Evolutionary conservation across 2,329 filamentous ascomycete genomes (phyloP).

Genomic region (Exserohilum turcica): DNA sequence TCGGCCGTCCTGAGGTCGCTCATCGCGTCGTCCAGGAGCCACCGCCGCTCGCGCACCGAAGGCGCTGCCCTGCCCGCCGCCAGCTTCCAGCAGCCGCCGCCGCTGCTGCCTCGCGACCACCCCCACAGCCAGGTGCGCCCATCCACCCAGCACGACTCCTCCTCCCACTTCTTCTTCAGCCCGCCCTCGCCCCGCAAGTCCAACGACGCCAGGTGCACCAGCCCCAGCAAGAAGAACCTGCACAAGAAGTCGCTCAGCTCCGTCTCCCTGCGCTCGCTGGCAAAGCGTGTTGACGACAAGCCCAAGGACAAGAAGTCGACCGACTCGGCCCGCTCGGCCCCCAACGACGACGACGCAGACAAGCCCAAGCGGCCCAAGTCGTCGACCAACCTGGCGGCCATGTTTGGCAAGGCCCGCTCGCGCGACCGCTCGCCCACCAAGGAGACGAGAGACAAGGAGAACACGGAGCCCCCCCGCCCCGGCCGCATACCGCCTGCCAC

Average conservation of each 20-base stretch:
- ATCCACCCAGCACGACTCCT: conserved; percentile 44
- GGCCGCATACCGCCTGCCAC: conserved; percentile 58
- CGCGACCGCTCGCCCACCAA: conserved; percentile 58
- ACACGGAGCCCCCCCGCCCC: conserved; percentile 66
- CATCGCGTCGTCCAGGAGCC: conserved; percentile 49
- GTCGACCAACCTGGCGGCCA: conserved; percentile 75
- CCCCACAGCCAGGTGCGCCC: conserved; percentile 48
- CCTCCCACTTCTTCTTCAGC: conserved; percentile 46
- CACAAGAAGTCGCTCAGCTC: conserved; percentile 62
- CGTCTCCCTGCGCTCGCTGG: conserved; percentile 59
- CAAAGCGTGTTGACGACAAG: conserved; percentile 49
- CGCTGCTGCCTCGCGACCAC: conserved; percentile 58
- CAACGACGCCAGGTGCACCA: conserved; percentile 40
- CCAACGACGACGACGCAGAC: conserved; percentile 35
- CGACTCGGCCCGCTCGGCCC: conserved; percentile 36
- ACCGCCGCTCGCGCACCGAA: conserved; percentile 55
- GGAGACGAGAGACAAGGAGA: conserved; percentile 75
- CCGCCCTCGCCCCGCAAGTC: conserved; percentile 46
- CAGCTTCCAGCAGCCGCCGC: conserved; percentile 44
- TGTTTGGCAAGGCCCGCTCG: conserved; percentile 74
- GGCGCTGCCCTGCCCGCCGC: conserved; percentile 38
- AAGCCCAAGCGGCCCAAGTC: conserved; percentile 77
- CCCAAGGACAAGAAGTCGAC: conserved; percentile 38
- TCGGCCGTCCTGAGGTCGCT: conserved; percentile 58
- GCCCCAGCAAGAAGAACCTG: conserved; percentile 43